These are phyloP conservation scores for Monsonia emarginata DNA, from an alignment of 441 rosid genomes.

Conservation along the genomic window DNA sequence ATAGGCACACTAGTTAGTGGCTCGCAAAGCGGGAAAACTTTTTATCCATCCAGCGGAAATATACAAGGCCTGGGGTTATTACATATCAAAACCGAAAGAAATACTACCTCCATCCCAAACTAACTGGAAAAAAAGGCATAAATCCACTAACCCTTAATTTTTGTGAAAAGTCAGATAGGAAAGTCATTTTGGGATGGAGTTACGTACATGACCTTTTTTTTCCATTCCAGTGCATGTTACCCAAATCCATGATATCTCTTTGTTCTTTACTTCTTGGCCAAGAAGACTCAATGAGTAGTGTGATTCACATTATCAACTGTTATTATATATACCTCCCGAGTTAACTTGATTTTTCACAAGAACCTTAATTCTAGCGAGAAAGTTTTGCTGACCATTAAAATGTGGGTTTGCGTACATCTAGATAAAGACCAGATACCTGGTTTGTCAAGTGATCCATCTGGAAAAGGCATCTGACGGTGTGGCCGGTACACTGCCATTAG, in stretches of 20 bases:
- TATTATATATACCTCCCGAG: not conserved
- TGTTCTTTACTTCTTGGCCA: not conserved
- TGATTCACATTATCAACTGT: not conserved
- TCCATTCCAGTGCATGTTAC: no score
- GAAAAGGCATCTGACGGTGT: constrained; percentile 45
- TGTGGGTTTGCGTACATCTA: not conserved
- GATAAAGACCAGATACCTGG: constrained; percentile 45
- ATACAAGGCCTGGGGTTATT: no score
- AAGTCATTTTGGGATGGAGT: no score
- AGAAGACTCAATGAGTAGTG: not conserved
- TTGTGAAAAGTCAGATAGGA: no score
- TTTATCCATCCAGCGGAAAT: no score
- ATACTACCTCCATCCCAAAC: no score
- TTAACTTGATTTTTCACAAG: not conserved
- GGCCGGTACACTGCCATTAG: constrained; percentile 70
- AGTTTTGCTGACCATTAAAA: not conserved
- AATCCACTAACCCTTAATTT: no score
- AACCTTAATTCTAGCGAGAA: not conserved
- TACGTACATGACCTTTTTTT: no score
- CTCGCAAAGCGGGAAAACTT: no score
- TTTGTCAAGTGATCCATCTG: constrained; percentile 71
- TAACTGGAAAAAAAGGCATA: no score
- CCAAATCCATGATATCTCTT: not conserved
- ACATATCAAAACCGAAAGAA: no score
- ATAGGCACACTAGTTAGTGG: no score